Percentiles rank a stretch among this genome's conserved stretches.
Conservation (phyloP, 208 protist genomes). For the Endotrypanum monterogeii region DNA sequence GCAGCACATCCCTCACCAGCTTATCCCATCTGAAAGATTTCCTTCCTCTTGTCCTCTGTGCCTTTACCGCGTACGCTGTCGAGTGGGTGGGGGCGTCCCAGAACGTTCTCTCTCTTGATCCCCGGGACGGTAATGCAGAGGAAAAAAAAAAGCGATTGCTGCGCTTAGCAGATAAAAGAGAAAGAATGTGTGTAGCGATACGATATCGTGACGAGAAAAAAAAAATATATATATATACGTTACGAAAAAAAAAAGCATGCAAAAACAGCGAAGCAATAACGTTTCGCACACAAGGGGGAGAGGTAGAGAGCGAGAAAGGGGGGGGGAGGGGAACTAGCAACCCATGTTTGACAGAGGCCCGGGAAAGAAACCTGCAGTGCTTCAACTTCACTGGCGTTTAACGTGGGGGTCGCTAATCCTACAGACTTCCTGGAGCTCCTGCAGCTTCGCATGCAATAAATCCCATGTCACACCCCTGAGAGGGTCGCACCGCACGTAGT, state of each 20-base stretch:
- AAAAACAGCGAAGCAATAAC: no score
- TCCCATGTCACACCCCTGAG: constrained; percentile 53
- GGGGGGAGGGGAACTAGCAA: background rate
- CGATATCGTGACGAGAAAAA: no score
- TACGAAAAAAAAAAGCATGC: no score
- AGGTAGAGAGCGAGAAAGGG: background rate
- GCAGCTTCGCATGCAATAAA: constrained; percentile 35
- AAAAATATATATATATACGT: no score
- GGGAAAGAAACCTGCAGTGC: background rate
- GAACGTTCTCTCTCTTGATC: background rate
- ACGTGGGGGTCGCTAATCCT: background rate
- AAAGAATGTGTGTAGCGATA: background rate
- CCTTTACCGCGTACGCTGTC: background rate
- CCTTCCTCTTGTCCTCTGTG: no score
- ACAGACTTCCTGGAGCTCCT: constrained; percentile 14
- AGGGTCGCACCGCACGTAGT: constrained; percentile 49
- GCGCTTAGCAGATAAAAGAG: background rate
- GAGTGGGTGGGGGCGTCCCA: background rate
- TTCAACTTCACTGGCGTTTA: background rate
- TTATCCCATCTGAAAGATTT: no score
- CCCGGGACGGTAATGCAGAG: background rate
- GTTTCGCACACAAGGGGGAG: no score
- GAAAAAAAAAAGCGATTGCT: background rate
- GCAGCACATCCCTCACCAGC: no score
- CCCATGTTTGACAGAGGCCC: background rate